These are phyloP conservation scores for Wickerhamiella qilinensis DNA, from an alignment of 805 yeast genomes.

Conservation along the genomic window DNA sequence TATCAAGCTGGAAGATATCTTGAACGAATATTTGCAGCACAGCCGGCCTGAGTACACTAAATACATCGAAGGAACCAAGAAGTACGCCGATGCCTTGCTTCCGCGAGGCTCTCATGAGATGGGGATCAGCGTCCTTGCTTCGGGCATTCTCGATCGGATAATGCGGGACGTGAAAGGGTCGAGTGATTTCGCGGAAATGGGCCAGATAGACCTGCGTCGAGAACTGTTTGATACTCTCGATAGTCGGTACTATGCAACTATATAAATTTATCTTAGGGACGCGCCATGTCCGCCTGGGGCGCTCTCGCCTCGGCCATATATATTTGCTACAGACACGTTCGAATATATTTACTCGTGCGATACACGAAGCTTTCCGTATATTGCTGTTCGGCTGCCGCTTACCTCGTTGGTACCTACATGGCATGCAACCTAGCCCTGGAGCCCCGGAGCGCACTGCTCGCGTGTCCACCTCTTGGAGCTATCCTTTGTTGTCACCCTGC, in stretches of 20 bases:
- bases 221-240: slow-evolving; percentile 4
- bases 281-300: too few species aligned
- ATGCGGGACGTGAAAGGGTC: slow-evolving; percentile 1
- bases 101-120: slow-evolving; percentile 51
- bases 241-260: slow-evolving; percentile 4
- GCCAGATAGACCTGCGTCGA: slow-evolving; percentile 2
- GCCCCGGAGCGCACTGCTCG: too few species aligned
- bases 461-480: too few species aligned
- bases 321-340: too few species aligned
- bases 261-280: too few species aligned
- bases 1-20: slow-evolving; percentile 17
- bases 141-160: slow-evolving; percentile 33
- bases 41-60: slow-evolving; percentile 54
- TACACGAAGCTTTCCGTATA: too few species aligned
- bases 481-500: too few species aligned
- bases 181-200: not conserved
- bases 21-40: slow-evolving; percentile 33
- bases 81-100: slow-evolving; percentile 55
- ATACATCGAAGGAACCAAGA: slow-evolving; percentile 44
- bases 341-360: too few species aligned
- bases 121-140: slow-evolving; percentile 45
- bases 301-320: too few species aligned
- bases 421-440: too few species aligned
- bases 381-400: too few species aligned
- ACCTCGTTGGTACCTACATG: too few species aligned